Evolutionary conservation across 2,329 filamentous ascomycete species (phyloP).

Genomic region (Cercospora zeae-maydis): DNA sequence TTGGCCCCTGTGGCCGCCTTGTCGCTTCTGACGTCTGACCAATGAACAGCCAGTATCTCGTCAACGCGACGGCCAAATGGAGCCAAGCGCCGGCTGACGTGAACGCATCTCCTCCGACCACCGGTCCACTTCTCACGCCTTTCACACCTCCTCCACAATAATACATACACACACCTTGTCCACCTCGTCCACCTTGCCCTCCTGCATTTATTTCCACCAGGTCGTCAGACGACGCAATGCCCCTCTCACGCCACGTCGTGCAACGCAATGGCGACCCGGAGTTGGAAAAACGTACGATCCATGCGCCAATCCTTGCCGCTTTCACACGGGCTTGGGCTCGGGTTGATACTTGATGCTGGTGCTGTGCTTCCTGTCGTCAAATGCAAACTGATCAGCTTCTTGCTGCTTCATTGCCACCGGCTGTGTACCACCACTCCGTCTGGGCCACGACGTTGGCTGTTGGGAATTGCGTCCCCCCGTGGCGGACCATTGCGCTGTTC

Average conservation of each 20-base stretch:
- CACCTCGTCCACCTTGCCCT: no score
- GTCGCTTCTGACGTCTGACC: neutral
- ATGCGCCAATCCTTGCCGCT: neutral
- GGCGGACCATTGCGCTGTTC: no score
- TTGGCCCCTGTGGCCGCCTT: neutral
- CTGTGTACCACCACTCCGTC: neutral
- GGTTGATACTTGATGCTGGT: neutral
- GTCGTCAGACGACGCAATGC: neutral
- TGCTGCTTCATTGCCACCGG: neutral
- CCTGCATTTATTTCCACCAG: neutral
- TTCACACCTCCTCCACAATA: no score
- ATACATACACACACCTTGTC: no score
- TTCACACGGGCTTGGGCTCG: neutral
- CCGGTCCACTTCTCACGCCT: slow-evolving; percentile 13
- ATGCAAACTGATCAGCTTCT: neutral
- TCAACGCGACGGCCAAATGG: neutral
- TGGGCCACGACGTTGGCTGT: neutral
- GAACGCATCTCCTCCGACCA: neutral
- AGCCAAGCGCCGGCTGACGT: neutral
- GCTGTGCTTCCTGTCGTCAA: neutral
- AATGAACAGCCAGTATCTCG: no score
- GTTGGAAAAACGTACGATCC: neutral
- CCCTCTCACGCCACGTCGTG: neutral
- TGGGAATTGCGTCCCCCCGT: neutral
- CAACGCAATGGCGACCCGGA: neutral